Evolutionary conservation across 352 stramenopile species (phyloP).

Genomic region (Pythium myriotylum): DNA sequence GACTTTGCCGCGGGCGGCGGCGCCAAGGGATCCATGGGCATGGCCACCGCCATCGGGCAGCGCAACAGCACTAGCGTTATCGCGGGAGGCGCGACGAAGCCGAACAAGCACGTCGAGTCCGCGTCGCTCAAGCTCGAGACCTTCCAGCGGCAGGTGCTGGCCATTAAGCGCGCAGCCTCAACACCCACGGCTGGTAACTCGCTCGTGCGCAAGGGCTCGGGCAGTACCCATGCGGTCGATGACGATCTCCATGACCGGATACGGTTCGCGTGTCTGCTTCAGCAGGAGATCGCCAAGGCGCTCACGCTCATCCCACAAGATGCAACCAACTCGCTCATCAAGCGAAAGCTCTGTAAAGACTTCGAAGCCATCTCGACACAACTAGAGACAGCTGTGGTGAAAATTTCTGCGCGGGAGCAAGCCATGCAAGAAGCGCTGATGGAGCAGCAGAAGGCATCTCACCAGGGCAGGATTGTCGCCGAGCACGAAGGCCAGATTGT

Average conservation of each 20-base stretch:
- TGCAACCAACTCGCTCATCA: constrained; percentile 64
- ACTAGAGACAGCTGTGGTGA: constrained; percentile 64
- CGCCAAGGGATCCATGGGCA: constrained; percentile 23
- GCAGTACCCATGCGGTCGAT: constrained; percentile 38
- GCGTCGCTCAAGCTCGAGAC: constrained; percentile 81
- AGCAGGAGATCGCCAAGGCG: constrained; percentile 78
- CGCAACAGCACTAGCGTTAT: constrained; percentile 13
- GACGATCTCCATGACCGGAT: constrained; percentile 85
- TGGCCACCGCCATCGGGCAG: constrained; percentile 11
- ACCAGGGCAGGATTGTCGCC: constrained; percentile 52
- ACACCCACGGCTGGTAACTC: constrained; percentile 1
- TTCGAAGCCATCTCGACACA: constrained; percentile 79
- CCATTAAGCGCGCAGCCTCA: constrained; percentile 66
- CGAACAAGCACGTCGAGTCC: constrained; percentile 63
- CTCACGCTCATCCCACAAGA: constrained; percentile 62
- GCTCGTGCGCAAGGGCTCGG: constrained; percentile 11
- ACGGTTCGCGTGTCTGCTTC: constrained; percentile 78
- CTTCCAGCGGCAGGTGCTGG: constrained; percentile 82
- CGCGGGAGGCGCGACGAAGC: constrained; percentile 24
- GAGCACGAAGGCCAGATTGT: constrained; percentile 77
- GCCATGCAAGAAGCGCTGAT: constrained; percentile 53
- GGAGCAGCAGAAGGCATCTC: constrained; percentile 33
- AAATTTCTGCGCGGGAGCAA: constrained; percentile 69
- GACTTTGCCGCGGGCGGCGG: constrained; percentile 49
- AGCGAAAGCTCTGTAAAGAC: constrained; percentile 82